Evolutionary conservation across 2,329 filamentous ascomycete genomes (phyloP).

Genomic region (Paecilomyces dactylethromorphus): DNA sequence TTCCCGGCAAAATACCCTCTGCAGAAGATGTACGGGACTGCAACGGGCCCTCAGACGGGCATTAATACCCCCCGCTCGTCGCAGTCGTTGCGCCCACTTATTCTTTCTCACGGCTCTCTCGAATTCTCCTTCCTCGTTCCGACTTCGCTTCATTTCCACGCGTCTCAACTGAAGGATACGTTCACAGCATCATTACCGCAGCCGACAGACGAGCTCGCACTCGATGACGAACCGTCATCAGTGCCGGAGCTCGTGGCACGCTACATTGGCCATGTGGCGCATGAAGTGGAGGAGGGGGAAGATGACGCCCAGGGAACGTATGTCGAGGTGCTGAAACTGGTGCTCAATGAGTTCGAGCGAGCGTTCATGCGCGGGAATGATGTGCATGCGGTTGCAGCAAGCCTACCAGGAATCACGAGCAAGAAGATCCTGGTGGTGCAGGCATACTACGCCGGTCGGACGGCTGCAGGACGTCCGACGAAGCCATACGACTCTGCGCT

Average conservation of each 20-base stretch:
- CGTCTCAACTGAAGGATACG: conserved; percentile 84
- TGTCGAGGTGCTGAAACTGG: conserved; percentile 84
- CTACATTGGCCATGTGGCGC: conserved; percentile 84
- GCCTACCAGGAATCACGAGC: conserved; percentile 78
- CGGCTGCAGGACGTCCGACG: conserved; percentile 76
- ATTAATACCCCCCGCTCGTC: conserved; percentile 94
- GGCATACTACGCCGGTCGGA: conserved; percentile 85
- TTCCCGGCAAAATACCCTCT: neutral
- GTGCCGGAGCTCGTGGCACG: conserved; percentile 84
- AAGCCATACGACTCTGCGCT: conserved; percentile 91
- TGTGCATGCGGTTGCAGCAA: conserved; percentile 81
- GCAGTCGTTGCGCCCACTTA: conserved; percentile 84
- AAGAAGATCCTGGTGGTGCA: conserved; percentile 89
- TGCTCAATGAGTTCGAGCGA: conserved; percentile 93
- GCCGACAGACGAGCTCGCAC: conserved; percentile 93
- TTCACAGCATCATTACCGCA: conserved; percentile 80
- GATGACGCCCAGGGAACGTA: conserved; percentile 84
- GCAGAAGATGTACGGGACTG: conserved; percentile 73
- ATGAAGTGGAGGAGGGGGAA: conserved; percentile 86
- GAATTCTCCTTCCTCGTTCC: conserved; percentile 95
- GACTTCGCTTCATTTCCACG: conserved; percentile 92
- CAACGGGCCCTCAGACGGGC: conserved; percentile 82
- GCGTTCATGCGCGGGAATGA: conserved; percentile 93
- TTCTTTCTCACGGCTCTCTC: conserved; percentile 85
- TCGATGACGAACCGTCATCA: conserved; percentile 98